Conservation (phyloP, 2,329 filamentous ascomycete species). For the Tricladium varicosporioides region DNA sequence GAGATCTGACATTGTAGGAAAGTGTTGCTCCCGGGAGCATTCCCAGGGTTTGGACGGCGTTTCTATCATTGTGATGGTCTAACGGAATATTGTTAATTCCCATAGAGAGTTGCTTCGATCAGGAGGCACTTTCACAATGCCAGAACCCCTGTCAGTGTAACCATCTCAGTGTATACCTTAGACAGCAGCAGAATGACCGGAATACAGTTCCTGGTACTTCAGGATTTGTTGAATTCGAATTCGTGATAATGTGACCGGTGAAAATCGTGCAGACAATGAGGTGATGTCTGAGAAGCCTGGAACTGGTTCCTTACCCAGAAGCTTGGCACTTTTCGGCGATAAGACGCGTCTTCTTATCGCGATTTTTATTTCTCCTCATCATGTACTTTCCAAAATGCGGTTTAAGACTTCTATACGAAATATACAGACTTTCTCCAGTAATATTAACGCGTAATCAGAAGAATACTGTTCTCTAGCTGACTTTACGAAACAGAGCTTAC, state of each 20-base stretch:
- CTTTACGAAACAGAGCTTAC: conserved; percentile 52
- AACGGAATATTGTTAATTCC: too few species aligned
- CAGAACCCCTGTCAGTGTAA: too few species aligned
- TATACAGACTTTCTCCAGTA: conserved; percentile 64
- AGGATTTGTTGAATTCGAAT: too few species aligned
- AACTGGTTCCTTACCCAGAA: not conserved
- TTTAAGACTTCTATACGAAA: conserved; percentile 67
- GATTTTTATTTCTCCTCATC: not conserved
- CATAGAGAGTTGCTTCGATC: too few species aligned
- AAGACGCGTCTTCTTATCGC: conserved; percentile 8
- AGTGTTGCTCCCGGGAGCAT: too few species aligned
- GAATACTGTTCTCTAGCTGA: conserved; percentile 6
- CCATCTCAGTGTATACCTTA: too few species aligned
- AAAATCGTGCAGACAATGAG: not conserved
- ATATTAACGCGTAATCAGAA: conserved; percentile 20
- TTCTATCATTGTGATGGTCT: too few species aligned
- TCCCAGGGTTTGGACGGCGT: too few species aligned
- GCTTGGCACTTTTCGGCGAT: not conserved
- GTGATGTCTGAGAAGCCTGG: not conserved
- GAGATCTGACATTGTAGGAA: too few species aligned
- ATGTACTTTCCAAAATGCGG: conserved; percentile 48
- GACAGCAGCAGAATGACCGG: too few species aligned
- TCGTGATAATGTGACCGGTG: not conserved
- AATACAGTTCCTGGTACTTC: too few species aligned
- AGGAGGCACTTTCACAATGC: too few species aligned